These are phyloP conservation scores for Microdochium trichocladiopsis DNA, from an alignment of 2,329 filamentous ascomycete genomes.

Conservation along the genomic window DNA sequence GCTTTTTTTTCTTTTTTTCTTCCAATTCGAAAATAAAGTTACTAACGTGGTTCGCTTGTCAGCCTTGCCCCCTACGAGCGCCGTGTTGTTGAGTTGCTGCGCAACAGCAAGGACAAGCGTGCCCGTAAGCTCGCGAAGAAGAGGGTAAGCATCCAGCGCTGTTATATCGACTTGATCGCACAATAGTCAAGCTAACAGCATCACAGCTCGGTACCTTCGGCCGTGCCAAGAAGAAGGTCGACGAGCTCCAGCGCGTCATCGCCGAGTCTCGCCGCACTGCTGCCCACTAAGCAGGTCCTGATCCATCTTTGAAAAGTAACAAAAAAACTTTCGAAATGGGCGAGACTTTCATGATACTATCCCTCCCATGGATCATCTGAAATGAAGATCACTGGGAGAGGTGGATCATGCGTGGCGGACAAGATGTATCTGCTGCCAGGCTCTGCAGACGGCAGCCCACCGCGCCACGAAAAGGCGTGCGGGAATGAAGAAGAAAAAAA, in stretches of 20 bases:
- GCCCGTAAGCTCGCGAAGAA: conserved; percentile 99
- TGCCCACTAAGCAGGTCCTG: conserved; percentile 41
- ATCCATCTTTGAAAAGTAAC: neutral
- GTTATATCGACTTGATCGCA: conserved; percentile 46
- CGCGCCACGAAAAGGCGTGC: neutral
- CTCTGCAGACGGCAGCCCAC: neutral
- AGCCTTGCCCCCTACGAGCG: conserved; percentile 91
- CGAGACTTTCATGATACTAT: neutral
- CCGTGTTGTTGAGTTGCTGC: conserved; percentile 96
- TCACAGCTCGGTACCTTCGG: conserved; percentile 90
- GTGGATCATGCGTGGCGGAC: neutral
- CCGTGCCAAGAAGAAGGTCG: conserved; percentile 99
- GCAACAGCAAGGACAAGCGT: conserved; percentile 99
- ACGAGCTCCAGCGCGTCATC: conserved; percentile 97
- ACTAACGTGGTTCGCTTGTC: conserved; percentile 19
- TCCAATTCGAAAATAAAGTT: neutral
- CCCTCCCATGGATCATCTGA: too few relatives aligned
- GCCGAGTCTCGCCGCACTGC: conserved; percentile 73
- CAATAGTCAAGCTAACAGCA: neutral
- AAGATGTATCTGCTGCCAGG: neutral
- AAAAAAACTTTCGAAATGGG: neutral
- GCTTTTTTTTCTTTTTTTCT: neutral
- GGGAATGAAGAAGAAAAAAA: neutral
- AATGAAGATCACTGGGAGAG: too few relatives aligned
- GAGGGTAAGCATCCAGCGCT: conserved; percentile 36